Evolutionary conservation across 139 green algal species (phyloP).

Genomic region (Picochlorum sp.): DNA sequence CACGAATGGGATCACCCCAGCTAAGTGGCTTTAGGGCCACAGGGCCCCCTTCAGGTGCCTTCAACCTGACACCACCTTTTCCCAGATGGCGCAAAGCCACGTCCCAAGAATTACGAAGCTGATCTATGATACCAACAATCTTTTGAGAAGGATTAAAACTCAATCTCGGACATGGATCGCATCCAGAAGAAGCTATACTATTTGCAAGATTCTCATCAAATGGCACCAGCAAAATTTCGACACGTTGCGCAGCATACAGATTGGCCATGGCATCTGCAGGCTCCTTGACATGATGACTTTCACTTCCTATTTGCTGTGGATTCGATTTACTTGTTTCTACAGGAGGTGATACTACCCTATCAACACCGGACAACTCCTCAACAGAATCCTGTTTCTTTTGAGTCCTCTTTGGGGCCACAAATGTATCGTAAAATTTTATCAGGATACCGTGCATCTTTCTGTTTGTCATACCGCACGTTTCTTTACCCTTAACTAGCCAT

Average conservation of each 20-base stretch:
- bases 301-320: too few relatives aligned
- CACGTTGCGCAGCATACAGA: neutral
- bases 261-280: neutral
- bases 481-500: neutral
- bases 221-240: neutral
- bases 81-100: neutral
- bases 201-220: slow-evolving; percentile 1
- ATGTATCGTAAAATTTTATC: slow-evolving; percentile 1
- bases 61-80: neutral
- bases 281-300: too few relatives aligned
- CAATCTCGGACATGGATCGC: neutral
- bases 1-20: neutral
- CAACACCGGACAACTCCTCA: too few relatives aligned
- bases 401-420: neutral
- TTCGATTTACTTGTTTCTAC: too few relatives aligned
- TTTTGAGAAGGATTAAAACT: neutral
- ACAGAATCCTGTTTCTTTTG: too few relatives aligned
- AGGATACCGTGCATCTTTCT: neutral
- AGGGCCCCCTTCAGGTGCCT: neutral
- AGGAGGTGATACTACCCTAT: too few relatives aligned
- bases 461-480: neutral
- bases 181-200: neutral
- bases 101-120: neutral
- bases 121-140: neutral
- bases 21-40: neutral